These are phyloP conservation scores for Trypanosoma theileri DNA, from an alignment of 208 protist species.

Conservation along the genomic window DNA sequence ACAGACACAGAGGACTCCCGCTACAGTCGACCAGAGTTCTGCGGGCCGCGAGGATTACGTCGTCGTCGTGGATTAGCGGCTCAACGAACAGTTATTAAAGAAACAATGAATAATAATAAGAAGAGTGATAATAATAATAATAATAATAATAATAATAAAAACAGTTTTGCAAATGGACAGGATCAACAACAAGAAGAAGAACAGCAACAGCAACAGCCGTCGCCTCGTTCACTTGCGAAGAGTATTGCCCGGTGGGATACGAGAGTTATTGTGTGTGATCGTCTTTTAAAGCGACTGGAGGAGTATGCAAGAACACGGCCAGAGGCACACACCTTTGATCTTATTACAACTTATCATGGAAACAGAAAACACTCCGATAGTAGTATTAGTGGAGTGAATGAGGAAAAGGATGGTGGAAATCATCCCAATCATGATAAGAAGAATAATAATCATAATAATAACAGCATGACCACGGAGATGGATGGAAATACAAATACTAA, in stretches of 20 bases:
- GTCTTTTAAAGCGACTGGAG: conserved; percentile 46
- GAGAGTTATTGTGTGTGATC: conserved; percentile 35
- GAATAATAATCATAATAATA: neutral
- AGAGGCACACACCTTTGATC: conserved; percentile 19
- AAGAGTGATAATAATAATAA: too few species aligned
- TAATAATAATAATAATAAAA: too few species aligned
- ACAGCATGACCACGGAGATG: neutral
- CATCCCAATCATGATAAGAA: neutral
- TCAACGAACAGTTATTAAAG: too few species aligned
- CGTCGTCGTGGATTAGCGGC: too few species aligned
- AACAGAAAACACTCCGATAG: neutral
- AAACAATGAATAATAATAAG: too few species aligned
- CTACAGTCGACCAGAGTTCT: neutral
- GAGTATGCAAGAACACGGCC: conserved; percentile 35
- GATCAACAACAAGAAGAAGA: neutral
- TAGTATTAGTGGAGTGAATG: neutral
- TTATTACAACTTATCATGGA: neutral
- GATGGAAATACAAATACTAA: too few species aligned
- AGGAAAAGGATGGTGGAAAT: neutral
- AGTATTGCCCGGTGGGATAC: conserved; percentile 20
- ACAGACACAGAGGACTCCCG: neutral
- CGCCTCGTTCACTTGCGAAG: neutral
- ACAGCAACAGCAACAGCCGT: too few species aligned
- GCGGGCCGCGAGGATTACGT: neutral
- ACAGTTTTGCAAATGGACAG: too few species aligned